Percentiles rank a stretch among this genome's conserved stretches.
Conservation (phyloP, 345 rosid species). For the Euphorbia tirucalli region DNA sequence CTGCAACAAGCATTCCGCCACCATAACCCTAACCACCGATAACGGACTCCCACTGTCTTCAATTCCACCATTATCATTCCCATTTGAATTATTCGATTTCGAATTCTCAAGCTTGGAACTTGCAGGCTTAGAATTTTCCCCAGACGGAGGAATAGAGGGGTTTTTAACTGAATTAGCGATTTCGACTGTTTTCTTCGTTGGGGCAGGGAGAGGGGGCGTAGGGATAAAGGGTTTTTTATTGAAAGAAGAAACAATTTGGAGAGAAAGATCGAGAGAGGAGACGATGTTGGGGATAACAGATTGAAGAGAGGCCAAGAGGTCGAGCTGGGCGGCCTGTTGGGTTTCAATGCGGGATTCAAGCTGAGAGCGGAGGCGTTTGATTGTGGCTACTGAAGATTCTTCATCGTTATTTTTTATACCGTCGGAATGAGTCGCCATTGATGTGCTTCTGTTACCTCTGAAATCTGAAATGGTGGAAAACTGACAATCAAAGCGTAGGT, state of each 20-base stretch:
- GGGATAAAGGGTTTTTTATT: slow-evolving; percentile 59
- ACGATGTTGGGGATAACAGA: slow-evolving; percentile 58
- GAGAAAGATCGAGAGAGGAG: slow-evolving; percentile 74
- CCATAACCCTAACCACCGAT: slow-evolving; percentile 86
- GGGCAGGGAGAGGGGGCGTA: slow-evolving; percentile 62
- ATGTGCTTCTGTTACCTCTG: background rate
- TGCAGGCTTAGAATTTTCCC: background rate
- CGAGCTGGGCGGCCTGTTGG: slow-evolving; percentile 56
- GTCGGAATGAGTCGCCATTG: slow-evolving; percentile 47
- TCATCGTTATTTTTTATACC: slow-evolving; percentile 20
- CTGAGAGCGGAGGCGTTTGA: slow-evolving; percentile 58
- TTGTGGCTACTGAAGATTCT: slow-evolving; percentile 24
- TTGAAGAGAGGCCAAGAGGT: slow-evolving; percentile 69
- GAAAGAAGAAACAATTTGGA: slow-evolving; percentile 67
- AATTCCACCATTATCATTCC: background rate
- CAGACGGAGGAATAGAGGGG: slow-evolving; percentile 10
- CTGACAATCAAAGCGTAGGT: no score
- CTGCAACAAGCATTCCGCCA: slow-evolving; percentile 75
- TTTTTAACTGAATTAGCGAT: slow-evolving; percentile 21
- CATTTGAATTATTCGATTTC: background rate
- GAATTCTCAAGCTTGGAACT: slow-evolving; percentile 2
- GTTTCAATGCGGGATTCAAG: slow-evolving; percentile 69
- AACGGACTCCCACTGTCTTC: slow-evolving; percentile 61
- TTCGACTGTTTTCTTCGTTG: slow-evolving; percentile 37
- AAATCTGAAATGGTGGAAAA: no score